These are phyloP conservation scores for Melanogaster broomeanus DNA, from an alignment of 768 basidiomycete species.

Conservation along the genomic window DNA sequence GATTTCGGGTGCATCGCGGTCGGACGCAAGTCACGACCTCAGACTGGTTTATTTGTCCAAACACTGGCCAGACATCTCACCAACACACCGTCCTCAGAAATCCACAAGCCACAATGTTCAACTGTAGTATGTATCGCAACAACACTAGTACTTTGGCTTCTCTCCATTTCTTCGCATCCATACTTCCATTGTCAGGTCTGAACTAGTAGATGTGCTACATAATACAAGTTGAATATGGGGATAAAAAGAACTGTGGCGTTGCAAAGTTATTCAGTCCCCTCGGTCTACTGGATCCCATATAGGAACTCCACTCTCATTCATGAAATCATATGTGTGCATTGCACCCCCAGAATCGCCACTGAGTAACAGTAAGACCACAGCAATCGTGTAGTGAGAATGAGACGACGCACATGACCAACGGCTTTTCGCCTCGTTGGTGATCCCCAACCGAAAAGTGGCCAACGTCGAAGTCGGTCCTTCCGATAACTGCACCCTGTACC, in stretches of 20 bases:
- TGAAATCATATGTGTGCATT: conserved; percentile 45
- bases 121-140: neutral
- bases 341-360: conserved; percentile 55
- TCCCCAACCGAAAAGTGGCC: conserved; percentile 63
- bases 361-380: neutral
- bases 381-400: conserved; percentile 2
- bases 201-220: neutral
- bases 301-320: conserved; percentile 20
- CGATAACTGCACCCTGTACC: conserved; percentile 50
- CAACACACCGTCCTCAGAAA: neutral
- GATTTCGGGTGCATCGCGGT: conserved; percentile 10
- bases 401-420: conserved; percentile 65
- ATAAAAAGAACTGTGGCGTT: no score
- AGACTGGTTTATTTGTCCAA: conserved; percentile 34
- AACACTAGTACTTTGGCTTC: neutral
- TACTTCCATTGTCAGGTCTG: neutral
- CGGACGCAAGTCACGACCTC: conserved; percentile 12
- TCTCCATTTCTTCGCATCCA: neutral
- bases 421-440: conserved; percentile 48
- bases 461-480: conserved; percentile 56
- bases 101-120: neutral
- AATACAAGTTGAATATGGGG: no score
- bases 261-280: neutral
- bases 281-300: conserved; percentile 9
- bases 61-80: conserved; percentile 13